Evolutionary conservation across 495 filamentous ascomycete species (phyloP).

Genomic region (Corynascus novoguineensis): DNA sequence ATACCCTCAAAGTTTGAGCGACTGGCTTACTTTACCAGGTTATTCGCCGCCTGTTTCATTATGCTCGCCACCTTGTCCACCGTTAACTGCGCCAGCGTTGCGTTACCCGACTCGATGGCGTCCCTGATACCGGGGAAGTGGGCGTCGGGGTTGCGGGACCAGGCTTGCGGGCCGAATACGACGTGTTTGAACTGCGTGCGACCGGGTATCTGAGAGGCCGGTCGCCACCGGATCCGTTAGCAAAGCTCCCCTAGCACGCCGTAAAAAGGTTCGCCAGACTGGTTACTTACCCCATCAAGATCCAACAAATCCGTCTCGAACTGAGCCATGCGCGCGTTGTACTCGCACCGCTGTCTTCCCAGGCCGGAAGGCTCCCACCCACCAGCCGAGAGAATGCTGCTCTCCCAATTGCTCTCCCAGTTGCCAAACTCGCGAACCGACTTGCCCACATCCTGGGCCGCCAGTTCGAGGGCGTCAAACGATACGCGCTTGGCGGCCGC

Average conservation of each 20-base stretch:
- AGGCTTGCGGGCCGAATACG: constrained; percentile 74
- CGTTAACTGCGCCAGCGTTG: constrained; percentile 61
- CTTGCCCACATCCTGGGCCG: constrained; percentile 52
- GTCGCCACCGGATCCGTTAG: too few species aligned
- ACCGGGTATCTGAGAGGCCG: constrained; percentile 84
- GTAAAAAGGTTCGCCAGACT: not conserved
- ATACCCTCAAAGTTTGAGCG: not conserved
- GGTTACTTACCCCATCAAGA: constrained; percentile 61
- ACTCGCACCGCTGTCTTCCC: constrained; percentile 56
- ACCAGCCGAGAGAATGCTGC: constrained; percentile 54
- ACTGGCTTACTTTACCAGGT: constrained; percentile 3
- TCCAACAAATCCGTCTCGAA: constrained; percentile 86
- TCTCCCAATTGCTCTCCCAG: constrained; percentile 70
- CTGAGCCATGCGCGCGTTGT: constrained; percentile 65
- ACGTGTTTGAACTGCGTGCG: constrained; percentile 94
- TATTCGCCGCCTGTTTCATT: constrained; percentile 56
- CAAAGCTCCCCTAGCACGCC: not conserved
- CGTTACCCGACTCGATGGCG: constrained; percentile 65
- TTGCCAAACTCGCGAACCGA: constrained; percentile 60
- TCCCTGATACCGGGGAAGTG: constrained; percentile 86
- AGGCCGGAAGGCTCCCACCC: constrained; percentile 66
- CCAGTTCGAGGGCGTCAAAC: constrained; percentile 54
- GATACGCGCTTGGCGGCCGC: constrained; percentile 36
- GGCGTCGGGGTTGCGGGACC: constrained; percentile 61
- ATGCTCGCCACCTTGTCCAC: constrained; percentile 67